Percentiles rank a stretch among this genome's conserved stretches.
These are phyloP conservation scores for Cyclotella cryptica DNA, from an alignment of 108 stramenopile genomes.

Conservation along the genomic window DNA sequence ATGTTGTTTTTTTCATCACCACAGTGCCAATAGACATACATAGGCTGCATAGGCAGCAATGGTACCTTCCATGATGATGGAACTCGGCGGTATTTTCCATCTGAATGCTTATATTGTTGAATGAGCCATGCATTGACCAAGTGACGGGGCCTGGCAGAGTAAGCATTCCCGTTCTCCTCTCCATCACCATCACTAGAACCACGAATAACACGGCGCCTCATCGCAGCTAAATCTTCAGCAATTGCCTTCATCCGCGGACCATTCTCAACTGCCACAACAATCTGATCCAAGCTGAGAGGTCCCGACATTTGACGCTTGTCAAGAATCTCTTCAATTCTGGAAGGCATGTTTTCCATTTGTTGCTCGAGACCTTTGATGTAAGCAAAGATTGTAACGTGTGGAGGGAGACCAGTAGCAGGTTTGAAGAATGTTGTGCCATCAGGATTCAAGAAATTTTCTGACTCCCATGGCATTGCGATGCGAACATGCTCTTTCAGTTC, in stretches of 20 bases:
- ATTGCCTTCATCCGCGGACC: not conserved
- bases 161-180: not conserved
- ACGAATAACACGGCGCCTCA: not conserved
- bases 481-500: not conserved
- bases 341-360: not conserved
- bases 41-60: not conserved
- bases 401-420: constrained; percentile 3
- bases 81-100: constrained; percentile 3
- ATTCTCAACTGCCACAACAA: not conserved
- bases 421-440: constrained; percentile 10
- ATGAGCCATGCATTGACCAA: not conserved
- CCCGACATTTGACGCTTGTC: constrained; percentile 1
- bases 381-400: constrained; percentile 5
- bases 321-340: not conserved
- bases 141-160: too few relatives aligned
- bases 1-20: not conserved
- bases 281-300: not conserved
- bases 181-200: not conserved
- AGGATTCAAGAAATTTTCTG: too few relatives aligned
- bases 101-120: not conserved
- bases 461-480: constrained; percentile 21
- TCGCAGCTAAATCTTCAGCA: not conserved
- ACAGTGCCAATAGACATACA: not conserved
- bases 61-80: not conserved
- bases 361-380: not conserved